Percentiles rank a stretch among this genome's conserved stretches.
phyloP scores from a whole-genome alignment of 768 basidiomycete genomes.

The Pholiota molesta region DNA sequence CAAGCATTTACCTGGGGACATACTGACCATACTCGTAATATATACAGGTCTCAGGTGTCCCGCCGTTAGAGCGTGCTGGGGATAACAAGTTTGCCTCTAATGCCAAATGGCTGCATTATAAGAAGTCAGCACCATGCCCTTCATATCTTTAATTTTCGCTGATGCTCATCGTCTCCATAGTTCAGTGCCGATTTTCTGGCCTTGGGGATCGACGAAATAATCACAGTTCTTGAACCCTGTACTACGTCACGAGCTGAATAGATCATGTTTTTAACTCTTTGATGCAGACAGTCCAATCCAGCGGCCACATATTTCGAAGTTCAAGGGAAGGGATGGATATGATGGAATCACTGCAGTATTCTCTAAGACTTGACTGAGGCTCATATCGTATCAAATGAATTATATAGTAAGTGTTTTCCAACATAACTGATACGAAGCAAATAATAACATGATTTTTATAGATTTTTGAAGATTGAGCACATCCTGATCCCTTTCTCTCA shows the following conservation, averaged over 20 bases:
- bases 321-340: not conserved
- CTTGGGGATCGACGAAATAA: slow-evolving; percentile 37
- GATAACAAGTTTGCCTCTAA: slow-evolving; percentile 60
- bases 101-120: slow-evolving; percentile 60
- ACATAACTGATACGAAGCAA: too few species aligned
- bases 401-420: too few species aligned
- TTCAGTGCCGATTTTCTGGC: slow-evolving; percentile 50
- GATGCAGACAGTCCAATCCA: not conserved
- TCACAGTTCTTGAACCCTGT: not conserved
- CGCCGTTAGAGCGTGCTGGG: slow-evolving; percentile 61
- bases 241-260: not conserved
- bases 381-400: too few species aligned
- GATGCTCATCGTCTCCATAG: slow-evolving; percentile 21
- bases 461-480: too few species aligned
- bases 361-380: not conserved
- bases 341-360: not conserved
- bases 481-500: too few species aligned
- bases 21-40: not conserved
- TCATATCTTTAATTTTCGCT: not conserved
- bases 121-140: slow-evolving; percentile 40
- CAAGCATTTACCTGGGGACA: not conserved
- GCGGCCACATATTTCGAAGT: too few species aligned
- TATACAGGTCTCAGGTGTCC: slow-evolving; percentile 65
- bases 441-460: too few species aligned
- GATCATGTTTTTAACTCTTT: not conserved